Evolutionary conservation across 495 filamentous ascomycete species (phyloP).

Genomic region (Oidiodendron maius): DNA sequence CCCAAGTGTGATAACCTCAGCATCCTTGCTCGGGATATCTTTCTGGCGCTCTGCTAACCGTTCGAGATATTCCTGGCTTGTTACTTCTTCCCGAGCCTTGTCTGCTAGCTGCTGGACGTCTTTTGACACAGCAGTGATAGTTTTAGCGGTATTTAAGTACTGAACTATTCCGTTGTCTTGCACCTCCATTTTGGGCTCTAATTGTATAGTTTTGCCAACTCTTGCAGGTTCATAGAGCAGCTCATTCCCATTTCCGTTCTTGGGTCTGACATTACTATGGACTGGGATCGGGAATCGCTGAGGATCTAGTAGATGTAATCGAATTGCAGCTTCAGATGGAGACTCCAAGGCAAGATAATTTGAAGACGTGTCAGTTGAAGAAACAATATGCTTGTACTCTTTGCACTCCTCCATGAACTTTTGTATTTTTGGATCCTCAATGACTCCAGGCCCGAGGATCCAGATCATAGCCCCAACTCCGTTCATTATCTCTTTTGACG

Average conservation of each 20-base stretch:
- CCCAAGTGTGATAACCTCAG: constrained; percentile 79
- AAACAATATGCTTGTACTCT: constrained; percentile 66
- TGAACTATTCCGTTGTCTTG: constrained; percentile 41
- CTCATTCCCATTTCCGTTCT: not conserved
- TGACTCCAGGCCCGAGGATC: constrained; percentile 69
- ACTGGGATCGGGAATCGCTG: constrained; percentile 61
- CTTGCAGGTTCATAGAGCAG: constrained; percentile 18
- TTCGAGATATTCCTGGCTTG: constrained; percentile 30
- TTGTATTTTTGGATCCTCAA: constrained; percentile 50
- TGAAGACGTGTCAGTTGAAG: constrained; percentile 62
- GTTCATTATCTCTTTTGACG: constrained; percentile 52
- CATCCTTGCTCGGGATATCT: constrained; percentile 60
- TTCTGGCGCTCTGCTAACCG: constrained; percentile 36
- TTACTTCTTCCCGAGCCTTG: constrained; percentile 36
- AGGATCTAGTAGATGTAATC: constrained; percentile 62
- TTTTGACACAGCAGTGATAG: constrained; percentile 24
- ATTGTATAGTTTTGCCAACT: constrained; percentile 41
- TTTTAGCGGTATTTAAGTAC: constrained; percentile 43
- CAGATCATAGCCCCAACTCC: constrained; percentile 69
- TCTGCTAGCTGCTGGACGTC: constrained; percentile 47
- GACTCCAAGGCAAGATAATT: constrained; percentile 66
- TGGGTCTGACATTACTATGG: constrained; percentile 29
- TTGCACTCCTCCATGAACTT: constrained; percentile 60
- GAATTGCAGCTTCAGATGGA: constrained; percentile 52
- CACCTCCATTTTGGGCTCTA: constrained; percentile 59